Evolutionary conservation across 2,329 filamentous ascomycete genomes (phyloP).

Genomic region (Daldinia sp.): DNA sequence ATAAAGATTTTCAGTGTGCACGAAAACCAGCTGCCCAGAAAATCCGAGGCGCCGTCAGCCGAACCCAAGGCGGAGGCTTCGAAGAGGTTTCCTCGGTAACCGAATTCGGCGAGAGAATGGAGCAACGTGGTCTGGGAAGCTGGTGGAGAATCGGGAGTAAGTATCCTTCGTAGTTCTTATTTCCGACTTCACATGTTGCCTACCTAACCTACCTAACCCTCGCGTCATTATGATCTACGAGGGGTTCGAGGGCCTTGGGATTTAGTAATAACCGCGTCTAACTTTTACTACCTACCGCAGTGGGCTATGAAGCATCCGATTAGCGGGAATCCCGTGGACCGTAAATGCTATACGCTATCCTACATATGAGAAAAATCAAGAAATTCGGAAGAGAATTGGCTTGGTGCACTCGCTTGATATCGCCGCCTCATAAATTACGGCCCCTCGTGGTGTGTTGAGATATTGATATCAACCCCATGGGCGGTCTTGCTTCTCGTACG

Average conservation of each 20-base stretch:
- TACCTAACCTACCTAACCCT: neutral
- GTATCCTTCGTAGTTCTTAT: slow-evolving; percentile 44
- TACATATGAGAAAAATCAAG: neutral
- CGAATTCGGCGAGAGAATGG: slow-evolving; percentile 70
- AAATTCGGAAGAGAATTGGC: neutral
- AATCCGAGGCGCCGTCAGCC: neutral
- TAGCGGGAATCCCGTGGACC: neutral
- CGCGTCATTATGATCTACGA: neutral
- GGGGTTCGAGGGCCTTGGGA: neutral
- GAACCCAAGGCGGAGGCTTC: slow-evolving; percentile 45
- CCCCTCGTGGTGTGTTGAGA: too few relatives aligned
- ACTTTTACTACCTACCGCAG: slow-evolving; percentile 7
- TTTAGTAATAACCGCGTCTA: neutral
- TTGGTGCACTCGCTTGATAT: neutral
- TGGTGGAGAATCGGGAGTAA: slow-evolving; percentile 79
- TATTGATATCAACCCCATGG: too few relatives aligned
- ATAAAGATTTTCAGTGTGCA: slow-evolving; percentile 76
- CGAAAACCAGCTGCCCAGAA: slow-evolving; percentile 19
- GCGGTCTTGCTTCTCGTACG: neutral
- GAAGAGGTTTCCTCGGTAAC: slow-evolving; percentile 70
- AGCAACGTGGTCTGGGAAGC: slow-evolving; percentile 61
- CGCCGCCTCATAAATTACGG: neutral
- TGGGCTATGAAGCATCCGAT: slow-evolving; percentile 20
- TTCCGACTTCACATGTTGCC: neutral
- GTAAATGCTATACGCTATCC: neutral